Evolutionary conservation across 768 basidiomycete genomes (phyloP), one percentile per base, ranked within the genome.

Genomic region (Strobilomyces dryophilus): DNA sequence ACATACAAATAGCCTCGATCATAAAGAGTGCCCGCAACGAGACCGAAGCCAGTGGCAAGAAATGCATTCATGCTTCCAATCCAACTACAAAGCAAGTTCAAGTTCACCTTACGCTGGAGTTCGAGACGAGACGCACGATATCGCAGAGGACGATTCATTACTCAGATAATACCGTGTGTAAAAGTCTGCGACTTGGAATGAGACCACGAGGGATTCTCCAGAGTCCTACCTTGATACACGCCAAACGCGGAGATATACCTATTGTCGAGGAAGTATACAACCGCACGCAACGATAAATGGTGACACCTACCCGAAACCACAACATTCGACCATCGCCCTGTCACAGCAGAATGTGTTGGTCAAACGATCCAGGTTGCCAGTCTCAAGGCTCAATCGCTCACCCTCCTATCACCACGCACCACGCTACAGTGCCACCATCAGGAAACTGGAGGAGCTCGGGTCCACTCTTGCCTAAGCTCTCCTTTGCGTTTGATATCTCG

Each of bases 1-100:
- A 56, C 63, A 21, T 51, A 77, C 76, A 78, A 80, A 67, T 78
- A 76, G 47, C 81, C 81, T 15, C 69, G 69, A 47, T 83, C 82
- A 55, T 76, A 79, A 7, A 75, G 70, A 46, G 70, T 59, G 2
- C 81, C 81, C 7, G 74, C 62, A 32, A 79, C 32, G 9, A 77
- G 50, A 17, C 79, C 72, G 15, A 67, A 56, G 0, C 64, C 61
- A 24, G 75, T 56, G n/a, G 70, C 54, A 14, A 79, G 61, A 43
- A 76, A 73, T 1, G 74, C 60, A 53, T 80, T 77, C 15, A 73
- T 61, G 27, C 79, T 74, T 34, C 81, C 81, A 53, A 83, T 75
- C 72, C 71, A 75, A 12, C 71, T 71, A 45, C 34, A 53, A 8
- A 36, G 20, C 41, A 40, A 4, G 29, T 34, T 63, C 34, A 46